A percentile compares a stretch with the other conserved stretches of the same genome.
Conservation (phyloP, 2,329 filamentous ascomycete genomes). For the Microdochium nivale region DNA sequence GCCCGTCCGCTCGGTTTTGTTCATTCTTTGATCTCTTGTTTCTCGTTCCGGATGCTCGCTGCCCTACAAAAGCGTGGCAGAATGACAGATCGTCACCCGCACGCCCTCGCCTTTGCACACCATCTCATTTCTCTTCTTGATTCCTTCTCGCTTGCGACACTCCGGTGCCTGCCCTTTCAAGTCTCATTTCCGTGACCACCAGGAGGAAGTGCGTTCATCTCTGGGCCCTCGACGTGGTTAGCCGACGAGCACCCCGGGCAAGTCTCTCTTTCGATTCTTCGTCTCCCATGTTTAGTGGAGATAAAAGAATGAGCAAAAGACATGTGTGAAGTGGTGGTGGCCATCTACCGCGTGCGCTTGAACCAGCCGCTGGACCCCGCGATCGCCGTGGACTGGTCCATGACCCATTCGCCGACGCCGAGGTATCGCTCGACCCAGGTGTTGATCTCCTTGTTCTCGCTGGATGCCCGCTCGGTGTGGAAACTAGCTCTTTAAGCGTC, state of each 20-base stretch:
- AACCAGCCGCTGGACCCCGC: constrained; percentile 86
- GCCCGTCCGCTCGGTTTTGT: not conserved
- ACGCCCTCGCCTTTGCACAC: too few species aligned
- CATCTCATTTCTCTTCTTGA: too few species aligned
- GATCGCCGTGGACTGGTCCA: constrained; percentile 93
- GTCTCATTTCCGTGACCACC: too few species aligned
- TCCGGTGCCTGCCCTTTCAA: too few species aligned
- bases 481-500: constrained; percentile 60
- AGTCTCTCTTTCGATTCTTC: not conserved
- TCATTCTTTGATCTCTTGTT: too few species aligned
- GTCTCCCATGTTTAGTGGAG: too few species aligned
- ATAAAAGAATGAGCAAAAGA: too few species aligned
- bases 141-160: too few species aligned
- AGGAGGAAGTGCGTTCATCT: too few species aligned
- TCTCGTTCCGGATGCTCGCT: too few species aligned
- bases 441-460: constrained; percentile 72
- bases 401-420: constrained; percentile 91
- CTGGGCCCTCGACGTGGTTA: too few species aligned
- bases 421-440: constrained; percentile 92
- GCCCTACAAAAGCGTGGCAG: too few species aligned
- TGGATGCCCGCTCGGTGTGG: constrained; percentile 72
- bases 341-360: constrained; percentile 68
- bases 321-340: not conserved
- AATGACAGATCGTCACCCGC: not conserved
- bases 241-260: constrained; percentile 1